phyloP scores from a whole-genome alignment of 2,329 filamentous ascomycete genomes.

The Diaporthe aspalathi region DNA sequence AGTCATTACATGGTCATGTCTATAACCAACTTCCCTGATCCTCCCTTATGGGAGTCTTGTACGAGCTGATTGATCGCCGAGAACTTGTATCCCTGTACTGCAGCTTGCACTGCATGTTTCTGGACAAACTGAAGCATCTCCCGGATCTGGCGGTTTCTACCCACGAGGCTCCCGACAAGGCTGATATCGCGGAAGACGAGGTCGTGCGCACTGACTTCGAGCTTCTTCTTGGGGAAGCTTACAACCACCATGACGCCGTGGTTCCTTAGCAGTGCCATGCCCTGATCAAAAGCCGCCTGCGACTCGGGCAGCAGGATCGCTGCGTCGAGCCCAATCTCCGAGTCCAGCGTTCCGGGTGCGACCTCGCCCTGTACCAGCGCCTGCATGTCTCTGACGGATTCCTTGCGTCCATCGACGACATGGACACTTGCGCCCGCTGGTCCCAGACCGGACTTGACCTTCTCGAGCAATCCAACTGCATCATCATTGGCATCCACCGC shows the following conservation, averaged over 20 bases:
- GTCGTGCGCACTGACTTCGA: background rate
- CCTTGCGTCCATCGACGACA: background rate
- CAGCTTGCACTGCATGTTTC: background rate
- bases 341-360: background rate
- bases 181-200: conserved; percentile 18
- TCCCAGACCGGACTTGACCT: background rate
- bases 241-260: conserved; percentile 5
- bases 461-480: background rate
- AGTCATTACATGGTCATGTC: background rate
- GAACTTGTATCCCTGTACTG: conserved; percentile 6
- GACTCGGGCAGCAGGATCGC: conserved; percentile 3
- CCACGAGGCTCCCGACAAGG: background rate
- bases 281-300: background rate
- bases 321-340: background rate
- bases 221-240: conserved; percentile 6
- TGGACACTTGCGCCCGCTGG: background rate
- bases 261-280: background rate
- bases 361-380: background rate
- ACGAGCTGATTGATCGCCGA: background rate
- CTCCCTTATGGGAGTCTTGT: conserved; percentile 5
- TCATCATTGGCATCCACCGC: background rate
- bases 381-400: background rate
- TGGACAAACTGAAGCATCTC: background rate
- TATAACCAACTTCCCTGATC: conserved; percentile 2
- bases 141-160: conserved; percentile 14